Conservation (phyloP, 2,329 filamentous ascomycete genomes). For the Ascochyta rabiei region DNA sequence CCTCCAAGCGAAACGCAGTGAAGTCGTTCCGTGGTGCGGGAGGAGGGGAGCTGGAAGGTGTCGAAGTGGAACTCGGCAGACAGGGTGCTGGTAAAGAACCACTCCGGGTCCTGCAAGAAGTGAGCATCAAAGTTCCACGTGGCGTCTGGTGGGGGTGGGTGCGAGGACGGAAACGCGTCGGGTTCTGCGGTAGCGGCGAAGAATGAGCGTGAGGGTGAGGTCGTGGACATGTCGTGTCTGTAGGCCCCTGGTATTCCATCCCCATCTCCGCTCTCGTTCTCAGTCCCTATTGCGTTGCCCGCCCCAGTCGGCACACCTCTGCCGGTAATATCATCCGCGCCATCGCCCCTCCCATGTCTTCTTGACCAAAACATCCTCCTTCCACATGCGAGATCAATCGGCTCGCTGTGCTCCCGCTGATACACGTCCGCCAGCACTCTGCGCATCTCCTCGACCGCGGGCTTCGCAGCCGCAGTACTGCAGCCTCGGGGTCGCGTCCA, state of each 20-base stretch:
- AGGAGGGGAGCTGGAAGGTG: too few species aligned
- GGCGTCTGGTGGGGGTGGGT: not conserved
- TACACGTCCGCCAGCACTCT: constrained; percentile 26
- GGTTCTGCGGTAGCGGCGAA: too few species aligned
- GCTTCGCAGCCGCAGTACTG: constrained; percentile 29
- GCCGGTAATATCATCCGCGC: constrained; percentile 6
- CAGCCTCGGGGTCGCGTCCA: constrained; percentile 21
- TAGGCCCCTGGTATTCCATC: too few species aligned
- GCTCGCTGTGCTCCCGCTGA: constrained; percentile 26
- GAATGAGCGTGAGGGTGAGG: too few species aligned
- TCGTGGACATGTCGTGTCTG: too few species aligned
- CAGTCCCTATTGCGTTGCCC: not conserved
- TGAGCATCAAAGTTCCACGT: not conserved
- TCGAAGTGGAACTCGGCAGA: too few species aligned
- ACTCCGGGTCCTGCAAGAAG: constrained; percentile 12
- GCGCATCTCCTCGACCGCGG: constrained; percentile 16
- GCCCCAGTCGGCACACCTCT: not conserved
- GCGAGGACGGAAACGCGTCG: too few species aligned
- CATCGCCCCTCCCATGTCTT: constrained; percentile 21
- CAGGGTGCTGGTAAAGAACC: not conserved
- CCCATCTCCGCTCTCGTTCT: too few species aligned
- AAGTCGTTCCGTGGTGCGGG: too few species aligned
- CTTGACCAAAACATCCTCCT: not conserved
- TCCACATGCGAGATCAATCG: constrained; percentile 22
- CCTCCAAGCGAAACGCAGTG: too few species aligned